Evolutionary conservation across 2,329 filamentous ascomycete genomes (phyloP), one percentile per base, ranked within the genome.

Genomic region (Clonostachys solani): DNA sequence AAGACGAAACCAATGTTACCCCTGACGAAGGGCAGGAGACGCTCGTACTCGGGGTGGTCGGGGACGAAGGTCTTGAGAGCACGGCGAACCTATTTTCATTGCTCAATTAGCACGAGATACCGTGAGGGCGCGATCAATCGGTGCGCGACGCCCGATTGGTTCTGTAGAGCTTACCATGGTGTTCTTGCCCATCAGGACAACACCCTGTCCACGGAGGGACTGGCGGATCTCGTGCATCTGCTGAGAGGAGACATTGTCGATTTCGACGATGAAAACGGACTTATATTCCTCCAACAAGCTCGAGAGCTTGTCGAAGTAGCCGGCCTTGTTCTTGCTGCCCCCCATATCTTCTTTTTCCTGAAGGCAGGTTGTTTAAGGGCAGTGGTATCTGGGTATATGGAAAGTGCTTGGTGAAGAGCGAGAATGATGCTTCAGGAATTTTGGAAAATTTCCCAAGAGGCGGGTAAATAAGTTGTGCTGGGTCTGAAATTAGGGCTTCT

Each of bases 151-250:
- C 9, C 10, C 10, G 3, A 29, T 29, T 29, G 23, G 9, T 3
- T 29, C 23, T 29, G 23, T 10, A 29, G 12, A n/a, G n/a, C 47
- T 18, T 75, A 94, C 92, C 94, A 99, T 99, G 76, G 94, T 99
- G 86, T 99, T 99, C 87, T 96, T 97, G 72, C 92, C 94, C 94
- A 97, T 97, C 78, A 99, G 82, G 64, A 99, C 92, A 63, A 97
- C 88, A 76, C 84, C 92, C 75, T 95, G 78, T 55, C 86, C 87
- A 72, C 94, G 92, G 73, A 99, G 88, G 66, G 89, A 77, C 67
- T 86, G 78, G 73, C 94, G 89, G 75, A 99, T 97, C 85, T 99
- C 94, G 89, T 99, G 94, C 95, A 99, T 99, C 86, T 99, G 95
- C 86, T 99, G 94, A 63, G 94, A 99, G 75, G 87, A 90, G 85